Conservation (phyloP, 2,329 filamentous ascomycete genomes). For the Pseudogymnoascus sp. region DNA sequence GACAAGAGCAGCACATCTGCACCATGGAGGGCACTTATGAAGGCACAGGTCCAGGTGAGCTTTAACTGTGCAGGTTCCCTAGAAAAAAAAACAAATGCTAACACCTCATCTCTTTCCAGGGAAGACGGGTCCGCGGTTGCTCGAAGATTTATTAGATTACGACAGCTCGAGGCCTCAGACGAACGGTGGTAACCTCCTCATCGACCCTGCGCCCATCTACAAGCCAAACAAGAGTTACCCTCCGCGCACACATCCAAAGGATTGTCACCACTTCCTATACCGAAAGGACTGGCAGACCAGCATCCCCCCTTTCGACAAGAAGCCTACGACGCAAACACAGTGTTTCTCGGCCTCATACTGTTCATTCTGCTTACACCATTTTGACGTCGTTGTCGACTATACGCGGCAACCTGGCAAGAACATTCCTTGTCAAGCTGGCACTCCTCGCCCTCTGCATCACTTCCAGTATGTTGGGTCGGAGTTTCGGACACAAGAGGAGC, state of each 20-base stretch:
- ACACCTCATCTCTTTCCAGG: conserved; percentile 27
- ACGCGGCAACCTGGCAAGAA: conserved; percentile 29
- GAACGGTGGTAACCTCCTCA: conserved; percentile 42
- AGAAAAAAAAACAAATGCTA: conserved; percentile 6
- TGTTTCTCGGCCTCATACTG: conserved; percentile 56
- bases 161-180: conserved; percentile 28
- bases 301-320: conserved; percentile 32
- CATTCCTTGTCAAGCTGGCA: conserved; percentile 29
- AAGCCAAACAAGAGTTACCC: conserved; percentile 20
- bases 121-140: conserved; percentile 42
- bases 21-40: conserved; percentile 1
- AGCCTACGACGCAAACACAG: conserved; percentile 31
- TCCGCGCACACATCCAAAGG: conserved; percentile 28
- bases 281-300: conserved; percentile 48
- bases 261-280: conserved; percentile 53
- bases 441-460: conserved; percentile 52
- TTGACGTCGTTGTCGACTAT: conserved; percentile 49
- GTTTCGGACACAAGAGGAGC: conserved; percentile 27
- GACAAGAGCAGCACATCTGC: neutral
- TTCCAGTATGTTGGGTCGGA: conserved; percentile 36
- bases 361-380: conserved; percentile 51
- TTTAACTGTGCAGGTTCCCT: neutral
- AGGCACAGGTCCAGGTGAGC: conserved; percentile 11
- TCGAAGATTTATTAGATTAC: conserved; percentile 37
- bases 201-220: conserved; percentile 47